phyloP scores from a whole-genome alignment of 306 rosid genomes.

The Mucuna pruriens region DNA sequence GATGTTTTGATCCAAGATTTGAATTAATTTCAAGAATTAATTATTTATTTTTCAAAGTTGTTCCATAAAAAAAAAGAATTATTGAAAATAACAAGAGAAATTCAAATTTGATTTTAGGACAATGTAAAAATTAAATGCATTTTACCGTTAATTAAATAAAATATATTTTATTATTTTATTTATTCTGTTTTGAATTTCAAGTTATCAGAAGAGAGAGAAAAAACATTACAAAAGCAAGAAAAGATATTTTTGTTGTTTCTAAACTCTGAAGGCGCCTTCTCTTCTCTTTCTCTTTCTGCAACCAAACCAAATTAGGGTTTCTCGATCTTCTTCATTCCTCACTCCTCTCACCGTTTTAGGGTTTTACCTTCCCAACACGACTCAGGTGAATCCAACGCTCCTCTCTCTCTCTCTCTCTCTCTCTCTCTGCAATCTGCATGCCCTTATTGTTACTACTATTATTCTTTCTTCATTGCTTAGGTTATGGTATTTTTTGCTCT shows the following conservation, averaged over 20 bases:
- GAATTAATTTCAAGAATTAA: no score
- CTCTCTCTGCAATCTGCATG: neutral
- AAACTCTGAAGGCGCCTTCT: conserved; percentile 46
- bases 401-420: neutral
- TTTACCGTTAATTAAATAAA: no score
- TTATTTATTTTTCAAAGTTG: no score
- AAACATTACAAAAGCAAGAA: neutral
- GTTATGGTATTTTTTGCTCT: neutral
- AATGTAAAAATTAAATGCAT: no score
- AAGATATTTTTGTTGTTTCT: conserved; percentile 60
- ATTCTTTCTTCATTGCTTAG: neutral
- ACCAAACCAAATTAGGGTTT: conserved; percentile 56
- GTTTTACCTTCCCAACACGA: conserved; percentile 23
- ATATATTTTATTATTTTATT: neutral
- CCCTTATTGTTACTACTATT: neutral
- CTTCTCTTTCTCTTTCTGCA: conserved; percentile 32
- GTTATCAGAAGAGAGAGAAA: neutral
- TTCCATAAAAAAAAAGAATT: no score
- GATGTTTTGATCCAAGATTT: no score
- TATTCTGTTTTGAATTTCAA: neutral
- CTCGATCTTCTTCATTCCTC: conserved; percentile 54
- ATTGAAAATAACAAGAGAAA: no score
- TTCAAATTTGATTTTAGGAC: no score
- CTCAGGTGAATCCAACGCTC: conserved; percentile 10
- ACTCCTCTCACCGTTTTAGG: conserved; percentile 35